phyloP scores from a whole-genome alignment of 305 asterid genomes.

The Fraxinus xanthoxyloides region DNA sequence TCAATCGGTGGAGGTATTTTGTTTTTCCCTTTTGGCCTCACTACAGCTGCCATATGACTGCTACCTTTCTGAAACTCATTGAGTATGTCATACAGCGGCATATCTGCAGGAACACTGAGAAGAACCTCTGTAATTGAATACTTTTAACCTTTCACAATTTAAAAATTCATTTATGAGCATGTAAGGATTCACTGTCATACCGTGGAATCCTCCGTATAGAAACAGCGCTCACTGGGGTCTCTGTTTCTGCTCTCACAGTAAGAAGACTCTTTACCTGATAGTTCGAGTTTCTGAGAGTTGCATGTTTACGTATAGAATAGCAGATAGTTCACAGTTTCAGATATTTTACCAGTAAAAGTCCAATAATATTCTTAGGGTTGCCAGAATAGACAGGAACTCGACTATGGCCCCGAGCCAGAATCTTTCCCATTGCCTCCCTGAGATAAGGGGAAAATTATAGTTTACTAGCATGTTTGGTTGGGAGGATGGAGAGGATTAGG shows the following conservation, averaged over 20 bases:
- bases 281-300: conserved; percentile 11
- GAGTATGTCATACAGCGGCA: conserved; percentile 91
- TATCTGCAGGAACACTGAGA: conserved; percentile 80
- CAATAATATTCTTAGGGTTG: conserved; percentile 66
- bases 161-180: conserved; percentile 9
- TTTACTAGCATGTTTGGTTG: neutral
- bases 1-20: conserved; percentile 48
- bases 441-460: conserved; percentile 14
- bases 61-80: conserved; percentile 88
- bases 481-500: neutral
- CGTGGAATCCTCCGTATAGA: conserved; percentile 87
- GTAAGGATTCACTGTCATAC: conserved; percentile 30
- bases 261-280: conserved; percentile 83
- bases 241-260: conserved; percentile 83
- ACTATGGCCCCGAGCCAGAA: conserved; percentile 88
- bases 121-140: conserved; percentile 18
- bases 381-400: conserved; percentile 88
- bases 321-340: neutral
- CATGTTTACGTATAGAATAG: neutral
- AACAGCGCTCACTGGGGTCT: conserved; percentile 86
- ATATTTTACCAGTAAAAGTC: conserved; percentile 67
- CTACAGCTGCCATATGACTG: conserved; percentile 97
- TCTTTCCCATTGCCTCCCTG: conserved; percentile 90
- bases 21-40: conserved; percentile 52
- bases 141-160: conserved; percentile 8